Evolutionary conservation across 176 grass and related monocot genomes (phyloP), one percentile per base, ranked within the genome.

Genomic region (Puya raimondii): DNA sequence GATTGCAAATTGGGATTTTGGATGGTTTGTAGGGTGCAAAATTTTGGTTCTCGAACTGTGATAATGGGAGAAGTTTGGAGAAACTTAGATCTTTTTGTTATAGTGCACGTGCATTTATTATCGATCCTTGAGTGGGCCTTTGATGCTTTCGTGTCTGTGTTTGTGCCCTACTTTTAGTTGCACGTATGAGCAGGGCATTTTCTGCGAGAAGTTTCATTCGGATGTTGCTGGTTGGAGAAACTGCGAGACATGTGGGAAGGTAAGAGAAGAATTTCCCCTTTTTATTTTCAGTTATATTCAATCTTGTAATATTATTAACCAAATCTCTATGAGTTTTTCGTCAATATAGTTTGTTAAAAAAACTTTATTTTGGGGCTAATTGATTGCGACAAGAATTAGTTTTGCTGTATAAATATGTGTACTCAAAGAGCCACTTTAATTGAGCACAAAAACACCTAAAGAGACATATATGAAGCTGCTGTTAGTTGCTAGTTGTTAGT

Each of bases 171-270:
- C 64, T 70, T 74, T 49, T 53, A 83, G 67, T 75, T 82, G 4
- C 57, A 69, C 86, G 66, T 92, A 82, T 66, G 95, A 99, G 47
- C 90, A 99, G 69, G 95, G 95, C 61, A 91, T 64, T 73, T 99
- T 94, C 80, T 99, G 95, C 76, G 95, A 99, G 77, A 88, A 82
- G 0, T 99, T 86, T 68, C 95, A 99, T 72, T 82, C 82, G 11
- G 87, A 91, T 13, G 95, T 83, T 72, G 85, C 82, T 51, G 95
- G 95, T 50, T 99, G 95, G 95, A 93, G 95, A 80, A 88, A 77
- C 74, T 99, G 95, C 57, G 87, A 99, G 58, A 63, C 87, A 17
- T 99, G 95, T 73, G 87, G 87, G 42, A 99, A 92, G 90, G 95
- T 99, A 77, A 76, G 80, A 27, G 47, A 29, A 59, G 20, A 50